Conservation (phyloP, 129 eudicot genomes). For the Oenanthe sinensis region DNA sequence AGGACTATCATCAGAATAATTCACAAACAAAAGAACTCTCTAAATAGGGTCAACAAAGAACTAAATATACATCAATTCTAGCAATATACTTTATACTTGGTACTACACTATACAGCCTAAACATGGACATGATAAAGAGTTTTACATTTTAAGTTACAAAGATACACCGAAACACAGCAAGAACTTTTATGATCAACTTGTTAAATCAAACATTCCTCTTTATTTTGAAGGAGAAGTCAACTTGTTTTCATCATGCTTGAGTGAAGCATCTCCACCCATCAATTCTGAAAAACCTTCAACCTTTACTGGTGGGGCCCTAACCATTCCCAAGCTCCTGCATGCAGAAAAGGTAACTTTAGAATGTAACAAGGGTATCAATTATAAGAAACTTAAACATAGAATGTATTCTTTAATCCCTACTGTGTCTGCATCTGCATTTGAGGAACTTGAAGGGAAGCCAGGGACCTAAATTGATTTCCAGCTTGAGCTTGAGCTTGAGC, state of each 20-base stretch:
- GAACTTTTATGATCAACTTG: not conserved
- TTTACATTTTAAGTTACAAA: not conserved
- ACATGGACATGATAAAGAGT: not conserved
- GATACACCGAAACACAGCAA: not conserved
- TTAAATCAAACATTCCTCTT: not conserved
- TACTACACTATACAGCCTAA: not conserved
- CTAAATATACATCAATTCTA: not conserved
- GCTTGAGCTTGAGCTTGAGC: slow-evolving; percentile 38
- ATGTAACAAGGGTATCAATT: not conserved
- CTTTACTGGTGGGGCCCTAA: slow-evolving; percentile 92
- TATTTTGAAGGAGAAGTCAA: slow-evolving; percentile 55
- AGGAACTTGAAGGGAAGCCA: slow-evolving; percentile 70
- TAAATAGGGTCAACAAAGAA: not conserved
- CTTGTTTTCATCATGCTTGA: slow-evolving; percentile 86
- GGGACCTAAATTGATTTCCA: slow-evolving; percentile 60
- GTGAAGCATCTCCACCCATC: slow-evolving; percentile 94
- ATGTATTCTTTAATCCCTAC: slow-evolving; percentile 33
- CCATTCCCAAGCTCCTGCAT: slow-evolving; percentile 79
- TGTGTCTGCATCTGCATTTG: slow-evolving; percentile 83
- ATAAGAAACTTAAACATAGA: not conserved
- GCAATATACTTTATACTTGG: not conserved
- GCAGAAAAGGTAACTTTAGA: slow-evolving; percentile 9
- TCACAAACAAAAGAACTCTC: not conserved
- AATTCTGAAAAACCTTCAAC: slow-evolving; percentile 95
- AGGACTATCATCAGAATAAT: too few species aligned